Conservation (phyloP, 2,329 filamentous ascomycete genomes). For the Clarireedia homoeocarpa region DNA sequence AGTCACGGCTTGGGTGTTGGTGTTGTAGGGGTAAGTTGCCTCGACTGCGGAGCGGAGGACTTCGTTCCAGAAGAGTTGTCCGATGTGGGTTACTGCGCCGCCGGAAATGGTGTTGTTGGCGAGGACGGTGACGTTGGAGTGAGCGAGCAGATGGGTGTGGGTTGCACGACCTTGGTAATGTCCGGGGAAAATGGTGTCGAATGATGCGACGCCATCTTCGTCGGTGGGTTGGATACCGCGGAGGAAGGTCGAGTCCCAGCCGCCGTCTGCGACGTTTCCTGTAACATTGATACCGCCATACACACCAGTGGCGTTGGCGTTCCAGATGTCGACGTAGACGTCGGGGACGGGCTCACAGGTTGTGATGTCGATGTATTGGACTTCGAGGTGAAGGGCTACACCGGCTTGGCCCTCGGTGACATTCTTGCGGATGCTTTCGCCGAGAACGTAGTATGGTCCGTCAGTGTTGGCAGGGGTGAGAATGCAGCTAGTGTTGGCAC, state of each 20-base stretch:
- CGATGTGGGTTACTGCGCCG: conserved; percentile 45
- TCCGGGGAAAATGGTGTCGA: conserved; percentile 37
- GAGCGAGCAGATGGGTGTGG: conserved; percentile 38
- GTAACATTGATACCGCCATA: conserved; percentile 30
- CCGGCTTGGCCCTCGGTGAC: conserved; percentile 29
- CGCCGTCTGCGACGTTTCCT: conserved; percentile 16
- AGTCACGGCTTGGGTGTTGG: conserved; percentile 36
- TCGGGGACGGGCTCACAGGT: conserved; percentile 34
- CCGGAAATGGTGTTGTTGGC: conserved; percentile 36
- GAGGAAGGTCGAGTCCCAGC: conserved; percentile 29
- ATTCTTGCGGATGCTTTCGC: conserved; percentile 30
- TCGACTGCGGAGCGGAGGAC: conserved; percentile 41
- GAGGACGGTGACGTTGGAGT: conserved; percentile 25
- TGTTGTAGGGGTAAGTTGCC: conserved; percentile 35
- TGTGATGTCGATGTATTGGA: conserved; percentile 34
- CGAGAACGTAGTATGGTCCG: conserved; percentile 43
- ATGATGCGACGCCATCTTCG: conserved; percentile 33
- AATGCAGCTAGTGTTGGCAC: conserved; percentile 38
- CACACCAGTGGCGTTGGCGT: conserved; percentile 33
- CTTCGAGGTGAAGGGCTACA: conserved; percentile 34
- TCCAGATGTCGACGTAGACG: conserved; percentile 33
- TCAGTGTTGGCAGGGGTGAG: conserved; percentile 45
- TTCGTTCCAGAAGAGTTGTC: conserved; percentile 53
- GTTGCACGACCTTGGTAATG: conserved; percentile 40
- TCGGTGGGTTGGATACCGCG: conserved; percentile 35